phyloP scores from a whole-genome alignment of 2,329 filamentous ascomycete genomes.

The Triangularia verruculosa region DNA sequence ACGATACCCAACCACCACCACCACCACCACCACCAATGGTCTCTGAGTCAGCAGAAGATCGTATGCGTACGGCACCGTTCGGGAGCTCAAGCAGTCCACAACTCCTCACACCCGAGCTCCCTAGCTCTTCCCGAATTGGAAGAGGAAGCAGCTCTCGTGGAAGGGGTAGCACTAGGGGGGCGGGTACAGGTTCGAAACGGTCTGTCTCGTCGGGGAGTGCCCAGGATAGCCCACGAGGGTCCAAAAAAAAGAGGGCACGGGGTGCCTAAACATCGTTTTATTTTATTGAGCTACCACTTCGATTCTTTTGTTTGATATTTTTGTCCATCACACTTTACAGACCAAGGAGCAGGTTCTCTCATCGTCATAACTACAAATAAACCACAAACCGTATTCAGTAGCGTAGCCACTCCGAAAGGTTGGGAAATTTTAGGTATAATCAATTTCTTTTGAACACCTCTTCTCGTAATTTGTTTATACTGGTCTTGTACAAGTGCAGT shows the following conservation, averaged over 20 bases:
- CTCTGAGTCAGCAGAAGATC: not conserved
- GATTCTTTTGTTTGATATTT: not conserved
- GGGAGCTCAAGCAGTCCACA: slow-evolving; percentile 8
- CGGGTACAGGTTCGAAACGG: slow-evolving; percentile 16
- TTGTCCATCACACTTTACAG: not conserved
- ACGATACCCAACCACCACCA: not conserved
- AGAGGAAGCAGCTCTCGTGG: not conserved
- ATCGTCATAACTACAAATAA: not conserved
- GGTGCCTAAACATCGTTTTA: not conserved
- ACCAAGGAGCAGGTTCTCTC: not conserved
- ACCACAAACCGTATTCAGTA: not conserved
- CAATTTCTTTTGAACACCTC: not conserved
- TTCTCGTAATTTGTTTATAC: not conserved
- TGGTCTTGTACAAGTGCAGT: not conserved
- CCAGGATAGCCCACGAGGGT: not conserved
- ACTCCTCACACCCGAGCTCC: slow-evolving; percentile 22
- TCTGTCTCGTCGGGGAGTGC: slow-evolving; percentile 4
- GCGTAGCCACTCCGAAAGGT: not conserved
- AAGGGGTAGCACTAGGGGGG: not conserved
- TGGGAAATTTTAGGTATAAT: not conserved
- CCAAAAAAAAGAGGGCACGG: slow-evolving; percentile 13
- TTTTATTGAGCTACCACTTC: not conserved
- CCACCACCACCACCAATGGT: not conserved
- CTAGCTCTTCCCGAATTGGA: slow-evolving; percentile 10
- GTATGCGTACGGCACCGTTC: not conserved